Conservation (phyloP, 164 flowering plant species). For the Aristolochia fimbriata region DNA sequence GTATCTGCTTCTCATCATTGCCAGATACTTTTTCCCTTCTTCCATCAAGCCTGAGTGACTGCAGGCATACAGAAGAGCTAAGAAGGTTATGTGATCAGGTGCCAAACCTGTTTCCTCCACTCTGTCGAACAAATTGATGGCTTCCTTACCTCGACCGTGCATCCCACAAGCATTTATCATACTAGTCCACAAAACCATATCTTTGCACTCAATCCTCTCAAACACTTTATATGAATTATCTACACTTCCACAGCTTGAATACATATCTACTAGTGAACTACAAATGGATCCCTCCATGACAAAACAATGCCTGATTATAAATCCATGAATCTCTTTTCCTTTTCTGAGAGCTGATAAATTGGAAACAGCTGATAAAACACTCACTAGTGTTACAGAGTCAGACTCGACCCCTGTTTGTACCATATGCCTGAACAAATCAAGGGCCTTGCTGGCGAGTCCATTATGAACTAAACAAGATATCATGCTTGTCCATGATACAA, state of each 20-base stretch:
- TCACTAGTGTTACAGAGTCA: slow-evolving; percentile 45
- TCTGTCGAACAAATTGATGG: slow-evolving; percentile 37
- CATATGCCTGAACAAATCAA: slow-evolving; percentile 38
- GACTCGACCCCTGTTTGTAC: slow-evolving; percentile 32
- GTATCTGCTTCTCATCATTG: slow-evolving; percentile 42
- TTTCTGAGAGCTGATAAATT: slow-evolving; percentile 51
- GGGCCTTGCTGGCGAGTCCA: slow-evolving; percentile 60
- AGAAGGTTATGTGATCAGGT: slow-evolving; percentile 74
- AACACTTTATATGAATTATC: slow-evolving; percentile 41
- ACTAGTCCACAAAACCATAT: slow-evolving; percentile 49
- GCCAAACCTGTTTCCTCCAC: slow-evolving; percentile 34
- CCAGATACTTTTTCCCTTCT: slow-evolving; percentile 44
- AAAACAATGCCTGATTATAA: slow-evolving; percentile 40
- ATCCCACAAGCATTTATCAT: slow-evolving; percentile 78
- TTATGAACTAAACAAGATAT: slow-evolving; percentile 42
- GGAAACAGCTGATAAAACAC: slow-evolving; percentile 53
- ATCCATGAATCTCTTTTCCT: slow-evolving; percentile 81
- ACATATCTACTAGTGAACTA: slow-evolving; percentile 72
- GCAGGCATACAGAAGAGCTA: slow-evolving; percentile 71
- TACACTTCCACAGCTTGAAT: slow-evolving; percentile 59
- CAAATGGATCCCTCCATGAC: slow-evolving; percentile 32
- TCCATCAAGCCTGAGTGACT: slow-evolving; percentile 67
- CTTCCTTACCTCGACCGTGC: slow-evolving; percentile 66
- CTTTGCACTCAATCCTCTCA: slow-evolving; percentile 13
- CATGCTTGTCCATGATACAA: slow-evolving; percentile 84